These are phyloP conservation scores for Ustilago shanxiensis DNA, from an alignment of 1,284 basidiomycete genomes.

Conservation along the genomic window DNA sequence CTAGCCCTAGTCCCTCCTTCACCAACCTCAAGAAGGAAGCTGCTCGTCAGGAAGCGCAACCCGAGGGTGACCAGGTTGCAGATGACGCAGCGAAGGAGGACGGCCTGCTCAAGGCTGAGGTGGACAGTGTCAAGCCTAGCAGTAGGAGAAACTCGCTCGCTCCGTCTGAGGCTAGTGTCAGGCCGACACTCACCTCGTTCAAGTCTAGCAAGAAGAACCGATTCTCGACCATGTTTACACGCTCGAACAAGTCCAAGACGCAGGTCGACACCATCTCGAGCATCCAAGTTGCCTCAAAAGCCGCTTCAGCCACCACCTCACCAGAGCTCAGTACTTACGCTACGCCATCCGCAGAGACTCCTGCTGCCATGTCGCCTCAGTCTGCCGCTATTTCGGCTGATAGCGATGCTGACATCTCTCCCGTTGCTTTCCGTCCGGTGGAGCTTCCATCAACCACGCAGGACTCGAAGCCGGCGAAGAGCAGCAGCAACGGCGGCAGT, in stretches of 20 bases:
- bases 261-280: slow-evolving; percentile 18
- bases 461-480: slow-evolving; percentile 4
- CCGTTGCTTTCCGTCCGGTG: slow-evolving; percentile 33
- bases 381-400: slow-evolving; percentile 34
- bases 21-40: slow-evolving; percentile 34
- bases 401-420: slow-evolving; percentile 44
- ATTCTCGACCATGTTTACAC: slow-evolving; percentile 30
- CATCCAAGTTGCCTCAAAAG: background rate
- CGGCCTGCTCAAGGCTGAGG: slow-evolving; percentile 1
- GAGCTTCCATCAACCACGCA: slow-evolving; percentile 26
- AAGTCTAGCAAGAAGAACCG: slow-evolving; percentile 22
- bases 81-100: background rate
- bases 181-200: slow-evolving; percentile 6
- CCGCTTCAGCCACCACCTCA: slow-evolving; percentile 13
- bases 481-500: slow-evolving; percentile 14
- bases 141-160: slow-evolving; percentile 36
- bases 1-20: slow-evolving; percentile 47
- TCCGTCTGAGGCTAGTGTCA: slow-evolving; percentile 14
- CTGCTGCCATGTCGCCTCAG: slow-evolving; percentile 26
- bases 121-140: background rate
- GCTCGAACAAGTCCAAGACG: slow-evolving; percentile 24
- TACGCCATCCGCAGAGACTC: slow-evolving; percentile 22
- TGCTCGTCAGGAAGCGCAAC: slow-evolving; percentile 11
- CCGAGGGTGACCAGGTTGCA: background rate
- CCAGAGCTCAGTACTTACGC: slow-evolving; percentile 21